phyloP scores from a whole-genome alignment of 352 stramenopile species.

The Phytopythium oedochilum region DNA sequence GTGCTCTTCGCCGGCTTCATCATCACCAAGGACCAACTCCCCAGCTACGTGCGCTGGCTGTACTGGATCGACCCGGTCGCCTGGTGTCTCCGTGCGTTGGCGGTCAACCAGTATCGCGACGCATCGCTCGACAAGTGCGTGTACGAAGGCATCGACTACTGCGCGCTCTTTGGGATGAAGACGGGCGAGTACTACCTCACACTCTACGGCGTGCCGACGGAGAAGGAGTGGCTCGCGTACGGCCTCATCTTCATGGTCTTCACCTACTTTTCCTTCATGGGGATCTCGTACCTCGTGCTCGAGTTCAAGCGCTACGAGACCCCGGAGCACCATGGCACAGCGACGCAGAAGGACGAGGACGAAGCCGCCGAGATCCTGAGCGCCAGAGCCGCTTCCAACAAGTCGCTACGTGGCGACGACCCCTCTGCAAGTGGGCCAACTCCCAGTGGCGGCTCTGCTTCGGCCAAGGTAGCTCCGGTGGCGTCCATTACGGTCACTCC shows the following conservation, averaged over 20 bases:
- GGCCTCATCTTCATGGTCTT: slow-evolving; percentile 28
- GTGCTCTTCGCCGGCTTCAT: slow-evolving; percentile 34
- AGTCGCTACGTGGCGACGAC: no score
- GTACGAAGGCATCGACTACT: slow-evolving; percentile 26
- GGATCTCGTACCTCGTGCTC: slow-evolving; percentile 25
- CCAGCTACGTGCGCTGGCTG: slow-evolving; percentile 18
- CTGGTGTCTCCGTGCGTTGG: slow-evolving; percentile 26
- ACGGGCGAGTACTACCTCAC: slow-evolving; percentile 27
- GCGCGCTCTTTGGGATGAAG: slow-evolving; percentile 16
- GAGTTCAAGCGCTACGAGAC: slow-evolving; percentile 26
- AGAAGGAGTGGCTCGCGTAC: slow-evolving; percentile 23
- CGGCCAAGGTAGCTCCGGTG: background rate
- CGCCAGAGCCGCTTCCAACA: background rate
- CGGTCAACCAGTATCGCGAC: slow-evolving; percentile 20
- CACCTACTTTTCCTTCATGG: slow-evolving; percentile 27
- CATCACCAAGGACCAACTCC: slow-evolving; percentile 31
- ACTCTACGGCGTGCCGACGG: slow-evolving; percentile 26
- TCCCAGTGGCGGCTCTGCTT: background rate
- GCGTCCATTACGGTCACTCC: slow-evolving; percentile 7
- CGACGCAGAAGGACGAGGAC: slow-evolving; percentile 5
- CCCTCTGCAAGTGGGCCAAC: no score
- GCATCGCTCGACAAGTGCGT: slow-evolving; percentile 12
- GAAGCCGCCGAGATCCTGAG: background rate
- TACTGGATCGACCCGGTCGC: slow-evolving; percentile 34
- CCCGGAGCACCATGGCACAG: slow-evolving; percentile 8